Conservation (phyloP, 2,329 filamentous ascomycete species). For the Juglanconis sp. region DNA sequence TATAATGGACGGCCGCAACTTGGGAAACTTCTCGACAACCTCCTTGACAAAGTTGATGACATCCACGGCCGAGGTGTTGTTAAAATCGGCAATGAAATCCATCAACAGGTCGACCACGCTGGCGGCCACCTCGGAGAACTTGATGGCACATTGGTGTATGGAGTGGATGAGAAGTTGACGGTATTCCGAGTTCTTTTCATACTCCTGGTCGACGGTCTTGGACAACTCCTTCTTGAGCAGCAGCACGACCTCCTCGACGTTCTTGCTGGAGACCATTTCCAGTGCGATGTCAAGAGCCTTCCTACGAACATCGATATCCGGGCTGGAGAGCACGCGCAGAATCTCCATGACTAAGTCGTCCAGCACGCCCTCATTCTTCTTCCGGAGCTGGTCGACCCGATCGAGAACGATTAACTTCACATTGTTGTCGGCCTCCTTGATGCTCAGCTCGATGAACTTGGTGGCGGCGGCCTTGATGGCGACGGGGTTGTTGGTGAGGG, state of each 20-base stretch:
- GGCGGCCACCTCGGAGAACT: slow-evolving; percentile 95
- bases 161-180: slow-evolving; percentile 92
- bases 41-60: slow-evolving; percentile 99
- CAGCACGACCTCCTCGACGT: slow-evolving; percentile 95
- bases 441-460: slow-evolving; percentile 95
- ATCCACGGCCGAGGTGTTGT: slow-evolving; percentile 93
- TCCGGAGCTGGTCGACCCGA: slow-evolving; percentile 81
- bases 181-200: slow-evolving; percentile 97
- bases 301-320: slow-evolving; percentile 90
- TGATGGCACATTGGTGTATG: slow-evolving; percentile 98
- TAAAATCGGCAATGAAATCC: slow-evolving; percentile 99
- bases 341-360: slow-evolving; percentile 98
- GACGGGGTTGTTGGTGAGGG: slow-evolving; percentile 92
- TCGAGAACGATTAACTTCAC: slow-evolving; percentile 98
- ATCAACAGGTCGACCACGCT: slow-evolving; percentile 96
- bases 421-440: slow-evolving; percentile 98
- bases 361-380: slow-evolving; percentile 84
- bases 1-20: slow-evolving; percentile 82
- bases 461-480: slow-evolving; percentile 93
- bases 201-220: slow-evolving; percentile 97
- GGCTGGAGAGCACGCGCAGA: slow-evolving; percentile 86
- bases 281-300: slow-evolving; percentile 88
- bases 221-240: slow-evolving; percentile 95
- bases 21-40: slow-evolving; percentile 96
- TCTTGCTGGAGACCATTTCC: slow-evolving; percentile 98